phyloP scores from a whole-genome alignment of 306 rosid species.

The Castanea mollissima region DNA sequence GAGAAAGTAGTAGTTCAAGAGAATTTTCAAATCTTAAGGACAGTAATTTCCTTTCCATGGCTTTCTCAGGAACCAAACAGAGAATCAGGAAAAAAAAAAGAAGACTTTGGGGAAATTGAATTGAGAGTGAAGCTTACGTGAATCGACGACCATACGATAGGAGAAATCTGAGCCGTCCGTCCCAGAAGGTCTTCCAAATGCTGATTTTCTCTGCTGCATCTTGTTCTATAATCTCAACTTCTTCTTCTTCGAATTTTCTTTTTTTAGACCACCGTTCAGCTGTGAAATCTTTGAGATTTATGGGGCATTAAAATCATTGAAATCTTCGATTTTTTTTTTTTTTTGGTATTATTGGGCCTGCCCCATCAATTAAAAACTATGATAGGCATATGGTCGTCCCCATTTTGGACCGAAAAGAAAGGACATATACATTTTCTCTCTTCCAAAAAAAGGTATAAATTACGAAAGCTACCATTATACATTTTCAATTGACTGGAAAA shows the following conservation, averaged over 20 bases:
- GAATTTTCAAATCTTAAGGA: too few species aligned
- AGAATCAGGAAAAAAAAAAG: neutral
- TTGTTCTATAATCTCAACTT: neutral
- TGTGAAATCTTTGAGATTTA: neutral
- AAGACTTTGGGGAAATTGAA: neutral
- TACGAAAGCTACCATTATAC: too few species aligned
- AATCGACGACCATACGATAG: slow-evolving; percentile 86
- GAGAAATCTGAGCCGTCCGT: slow-evolving; percentile 83
- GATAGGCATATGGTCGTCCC: too few species aligned
- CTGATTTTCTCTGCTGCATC: slow-evolving; percentile 64
- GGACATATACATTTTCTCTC: too few species aligned
- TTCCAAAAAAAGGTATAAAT: too few species aligned
- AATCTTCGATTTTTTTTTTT: too few species aligned
- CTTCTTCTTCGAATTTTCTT: slow-evolving; percentile 1
- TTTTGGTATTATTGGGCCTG: too few species aligned
- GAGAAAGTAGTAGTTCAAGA: neutral
- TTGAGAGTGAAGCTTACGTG: slow-evolving; percentile 51
- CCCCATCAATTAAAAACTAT: too few species aligned
- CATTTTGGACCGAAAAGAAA: too few species aligned
- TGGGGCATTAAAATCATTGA: too few species aligned
- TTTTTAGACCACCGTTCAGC: neutral
- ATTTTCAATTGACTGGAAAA: too few species aligned
- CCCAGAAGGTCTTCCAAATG: slow-evolving; percentile 77
- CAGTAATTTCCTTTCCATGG: neutral
- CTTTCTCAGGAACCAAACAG: neutral